phyloP scores from a whole-genome alignment of 2,329 filamentous ascomycete species.

The Penicillium sp. region DNA sequence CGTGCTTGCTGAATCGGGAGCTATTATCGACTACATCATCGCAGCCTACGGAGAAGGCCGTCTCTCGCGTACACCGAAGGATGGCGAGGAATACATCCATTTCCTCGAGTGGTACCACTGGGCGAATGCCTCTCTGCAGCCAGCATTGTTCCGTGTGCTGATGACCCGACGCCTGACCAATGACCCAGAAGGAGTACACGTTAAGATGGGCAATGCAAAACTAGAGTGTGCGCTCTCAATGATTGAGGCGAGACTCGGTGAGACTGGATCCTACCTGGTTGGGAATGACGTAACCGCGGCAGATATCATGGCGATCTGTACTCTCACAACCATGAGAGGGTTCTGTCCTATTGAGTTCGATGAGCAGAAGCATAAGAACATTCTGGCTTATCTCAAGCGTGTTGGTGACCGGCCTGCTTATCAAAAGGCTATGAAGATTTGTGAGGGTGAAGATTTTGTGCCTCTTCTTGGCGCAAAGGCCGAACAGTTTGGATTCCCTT shows the following conservation, averaged over 20 bases:
- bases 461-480: slow-evolving; percentile 17
- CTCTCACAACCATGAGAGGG: slow-evolving; percentile 23
- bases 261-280: slow-evolving; percentile 21
- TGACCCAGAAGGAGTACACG: slow-evolving; percentile 1
- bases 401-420: slow-evolving; percentile 22
- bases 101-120: slow-evolving; percentile 25
- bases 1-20: slow-evolving; percentile 21
- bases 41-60: slow-evolving; percentile 18
- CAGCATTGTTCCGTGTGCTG: slow-evolving; percentile 14
- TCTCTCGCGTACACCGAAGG: slow-evolving; percentile 18
- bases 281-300: slow-evolving; percentile 21
- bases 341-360: slow-evolving; percentile 18
- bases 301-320: slow-evolving; percentile 22
- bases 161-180: neutral
- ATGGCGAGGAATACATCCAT: slow-evolving; percentile 17
- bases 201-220: slow-evolving; percentile 2
- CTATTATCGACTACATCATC: slow-evolving; percentile 23
- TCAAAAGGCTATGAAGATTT: slow-evolving; percentile 21
- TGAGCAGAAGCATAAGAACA: slow-evolving; percentile 15
- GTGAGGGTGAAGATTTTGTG: slow-evolving; percentile 22
- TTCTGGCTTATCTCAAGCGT: slow-evolving; percentile 21
- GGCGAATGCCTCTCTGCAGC: slow-evolving; percentile 21
- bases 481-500: slow-evolving; percentile 11
- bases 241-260: slow-evolving; percentile 16
- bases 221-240: slow-evolving; percentile 9